These are phyloP conservation scores for Diaporthe nobilis DNA, from an alignment of 2,329 filamentous ascomycete genomes.

Conservation along the genomic window DNA sequence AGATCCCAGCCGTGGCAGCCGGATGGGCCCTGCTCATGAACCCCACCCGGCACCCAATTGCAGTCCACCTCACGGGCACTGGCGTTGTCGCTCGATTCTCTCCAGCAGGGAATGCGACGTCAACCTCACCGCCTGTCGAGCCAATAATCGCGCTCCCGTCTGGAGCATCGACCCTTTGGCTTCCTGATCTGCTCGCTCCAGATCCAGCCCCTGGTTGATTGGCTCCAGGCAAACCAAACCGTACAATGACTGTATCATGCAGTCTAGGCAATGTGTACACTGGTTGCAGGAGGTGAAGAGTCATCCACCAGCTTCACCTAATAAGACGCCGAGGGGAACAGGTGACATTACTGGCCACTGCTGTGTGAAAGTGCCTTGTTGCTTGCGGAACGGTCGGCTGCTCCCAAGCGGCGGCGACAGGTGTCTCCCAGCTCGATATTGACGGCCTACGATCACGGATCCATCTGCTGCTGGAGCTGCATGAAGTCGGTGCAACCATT, in stretches of 20 bases:
- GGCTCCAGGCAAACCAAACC: constrained; percentile 16
- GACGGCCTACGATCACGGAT: background rate
- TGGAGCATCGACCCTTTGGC: constrained; percentile 16
- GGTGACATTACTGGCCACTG: background rate
- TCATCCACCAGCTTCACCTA: background rate
- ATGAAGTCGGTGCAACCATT: constrained; percentile 18
- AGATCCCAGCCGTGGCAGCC: constrained; percentile 29
- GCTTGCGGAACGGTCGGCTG: constrained; percentile 4
- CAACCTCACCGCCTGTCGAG: constrained; percentile 41
- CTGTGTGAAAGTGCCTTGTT: constrained; percentile 1
- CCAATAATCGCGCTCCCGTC: constrained; percentile 39
- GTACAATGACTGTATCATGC: constrained; percentile 3
- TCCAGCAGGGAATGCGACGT: constrained; percentile 34
- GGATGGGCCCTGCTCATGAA: constrained; percentile 34
- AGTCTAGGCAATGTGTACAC: background rate
- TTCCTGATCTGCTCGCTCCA: constrained; percentile 12
- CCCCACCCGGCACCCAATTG: constrained; percentile 34
- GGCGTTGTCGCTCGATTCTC: constrained; percentile 36
- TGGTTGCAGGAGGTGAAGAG: background rate
- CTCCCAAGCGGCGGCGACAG: background rate
- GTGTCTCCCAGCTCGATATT: background rate
- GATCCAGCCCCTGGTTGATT: constrained; percentile 15
- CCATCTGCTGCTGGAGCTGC: constrained; percentile 11
- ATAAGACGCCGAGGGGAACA: background rate
- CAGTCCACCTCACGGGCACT: constrained; percentile 22